These are phyloP conservation scores for Tubosaeta sp. DNA, from an alignment of 768 basidiomycete genomes.

Conservation along the genomic window DNA sequence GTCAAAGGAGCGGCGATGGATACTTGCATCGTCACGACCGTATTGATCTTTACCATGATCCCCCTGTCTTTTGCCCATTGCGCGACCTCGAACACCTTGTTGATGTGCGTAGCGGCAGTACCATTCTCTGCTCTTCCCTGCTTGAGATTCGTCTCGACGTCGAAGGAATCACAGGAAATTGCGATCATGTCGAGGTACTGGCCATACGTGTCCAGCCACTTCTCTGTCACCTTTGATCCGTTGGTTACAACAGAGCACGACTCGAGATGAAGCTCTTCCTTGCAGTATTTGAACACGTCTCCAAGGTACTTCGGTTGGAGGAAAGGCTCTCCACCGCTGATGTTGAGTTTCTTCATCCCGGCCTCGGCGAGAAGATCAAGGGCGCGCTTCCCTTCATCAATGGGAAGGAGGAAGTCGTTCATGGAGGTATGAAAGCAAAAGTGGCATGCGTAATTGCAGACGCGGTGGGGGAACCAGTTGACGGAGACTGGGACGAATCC, in stretches of 20 bases:
- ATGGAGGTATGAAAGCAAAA: constrained; percentile 35
- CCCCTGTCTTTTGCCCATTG: constrained; percentile 28
- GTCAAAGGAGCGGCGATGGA: neutral
- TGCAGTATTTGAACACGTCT: constrained; percentile 30
- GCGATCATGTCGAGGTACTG: constrained; percentile 35
- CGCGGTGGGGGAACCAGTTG: constrained; percentile 14
- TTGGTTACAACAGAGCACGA: constrained; percentile 29
- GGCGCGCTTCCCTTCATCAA: constrained; percentile 30
- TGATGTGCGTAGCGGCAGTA: constrained; percentile 21
- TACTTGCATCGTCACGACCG: constrained; percentile 27
- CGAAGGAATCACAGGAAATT: constrained; percentile 35
- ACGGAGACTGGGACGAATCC: constrained; percentile 12
- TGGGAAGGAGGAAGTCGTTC: constrained; percentile 23
- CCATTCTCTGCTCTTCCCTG: constrained; percentile 29
- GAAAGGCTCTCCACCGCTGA: constrained; percentile 33
- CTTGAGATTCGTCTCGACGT: constrained; percentile 28
- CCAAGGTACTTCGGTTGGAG: constrained; percentile 30
- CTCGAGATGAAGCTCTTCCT: constrained; percentile 30
- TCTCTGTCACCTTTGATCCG: constrained; percentile 33
- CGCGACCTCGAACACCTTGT: constrained; percentile 27
- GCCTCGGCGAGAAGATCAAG: constrained; percentile 26
- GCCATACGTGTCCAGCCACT: constrained; percentile 34
- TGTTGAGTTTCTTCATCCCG: constrained; percentile 34
- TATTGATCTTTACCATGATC: constrained; percentile 33
- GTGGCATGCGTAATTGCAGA: constrained; percentile 30